Conservation (phyloP, 2,329 filamentous ascomycete species). For the Talaromyces piceae region DNA sequence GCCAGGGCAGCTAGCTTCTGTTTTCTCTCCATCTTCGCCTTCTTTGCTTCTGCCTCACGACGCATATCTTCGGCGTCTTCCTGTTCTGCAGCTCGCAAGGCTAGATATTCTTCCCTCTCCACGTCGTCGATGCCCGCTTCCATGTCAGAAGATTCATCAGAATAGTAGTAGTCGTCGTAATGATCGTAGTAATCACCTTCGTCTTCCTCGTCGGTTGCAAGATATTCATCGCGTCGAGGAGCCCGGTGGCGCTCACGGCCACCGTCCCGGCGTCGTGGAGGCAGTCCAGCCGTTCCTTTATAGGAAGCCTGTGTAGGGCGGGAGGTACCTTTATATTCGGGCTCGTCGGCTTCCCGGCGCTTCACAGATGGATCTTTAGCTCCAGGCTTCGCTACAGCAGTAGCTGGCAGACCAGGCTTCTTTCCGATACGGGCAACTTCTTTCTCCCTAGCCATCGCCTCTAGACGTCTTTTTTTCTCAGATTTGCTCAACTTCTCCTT, state of each 20-base stretch:
- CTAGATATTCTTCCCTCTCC: slow-evolving; percentile 38
- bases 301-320: slow-evolving; percentile 28
- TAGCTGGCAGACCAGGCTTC: slow-evolving; percentile 18
- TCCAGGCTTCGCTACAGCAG: slow-evolving; percentile 9
- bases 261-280: slow-evolving; percentile 20
- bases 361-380: slow-evolving; percentile 20
- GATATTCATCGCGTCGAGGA: slow-evolving; percentile 34
- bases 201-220: slow-evolving; percentile 43
- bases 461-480: slow-evolving; percentile 42
- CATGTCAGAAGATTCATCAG: slow-evolving; percentile 44
- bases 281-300: slow-evolving; percentile 36
- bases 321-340: slow-evolving; percentile 33
- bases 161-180: slow-evolving; percentile 38
- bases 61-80: slow-evolving; percentile 43
- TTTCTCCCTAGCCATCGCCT: slow-evolving; percentile 35
- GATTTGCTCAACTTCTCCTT: slow-evolving; percentile 51
- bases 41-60: slow-evolving; percentile 38
- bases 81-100: slow-evolving; percentile 32
- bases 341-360: slow-evolving; percentile 26
- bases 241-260: slow-evolving; percentile 20
- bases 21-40: slow-evolving; percentile 40
- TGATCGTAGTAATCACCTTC: slow-evolving; percentile 35
- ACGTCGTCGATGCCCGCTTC: slow-evolving; percentile 42
- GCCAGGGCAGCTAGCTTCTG: slow-evolving; percentile 35
- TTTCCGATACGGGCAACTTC: slow-evolving; percentile 23